Evolutionary conservation across 2,329 filamentous ascomycete species (phyloP), one percentile per base, ranked within the genome.

Genomic region (Ceratocystis diversiconidia): DNA sequence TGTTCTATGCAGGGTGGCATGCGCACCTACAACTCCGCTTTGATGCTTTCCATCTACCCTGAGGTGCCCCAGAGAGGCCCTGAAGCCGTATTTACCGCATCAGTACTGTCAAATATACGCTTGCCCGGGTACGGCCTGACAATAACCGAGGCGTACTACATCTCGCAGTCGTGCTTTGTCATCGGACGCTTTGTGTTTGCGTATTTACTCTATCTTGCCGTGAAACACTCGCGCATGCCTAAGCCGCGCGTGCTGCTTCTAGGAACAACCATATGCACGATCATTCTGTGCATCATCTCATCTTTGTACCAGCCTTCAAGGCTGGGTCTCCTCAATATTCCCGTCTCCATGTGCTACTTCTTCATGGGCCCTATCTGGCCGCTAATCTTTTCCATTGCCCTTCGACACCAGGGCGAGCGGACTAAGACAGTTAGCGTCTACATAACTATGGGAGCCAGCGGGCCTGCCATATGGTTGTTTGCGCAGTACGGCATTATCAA

Each of bases 331-430:
- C 73, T 85, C 28, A 75, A 78, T 28, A 78, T 83, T n/a, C 85
- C 89, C 69, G 76, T 88, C 1, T 78, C 86, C 48, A 70, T 92
- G 32, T 87, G 88, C 69, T 86, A 90, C 69, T 90, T 95, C 74
- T 90, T 89, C 71, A 89, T 92, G 73, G 88, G 86, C 0, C 89
- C 90, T 63, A 83, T 90, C 70, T 95, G 89, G 79, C 90, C 91
- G 0, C 85, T 92, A 1, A 85, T 94, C 67, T 90, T 91, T 70
- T 85, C 88, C 2, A 80, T 94, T 12, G 88, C 87, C 2, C 85
- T 95, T 67, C 83, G 89, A 2, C 90, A 90, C 0, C 82, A 95
- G 62, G 90, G 90, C 0, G 81, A 83, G n/a, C 82, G 89, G 69
- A 91, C 88, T 3, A 95, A 95, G 76, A 82, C 86, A 61, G 89